Conservation (phyloP, 495 filamentous ascomycete species). For the Penicillium alfredii region DNA sequence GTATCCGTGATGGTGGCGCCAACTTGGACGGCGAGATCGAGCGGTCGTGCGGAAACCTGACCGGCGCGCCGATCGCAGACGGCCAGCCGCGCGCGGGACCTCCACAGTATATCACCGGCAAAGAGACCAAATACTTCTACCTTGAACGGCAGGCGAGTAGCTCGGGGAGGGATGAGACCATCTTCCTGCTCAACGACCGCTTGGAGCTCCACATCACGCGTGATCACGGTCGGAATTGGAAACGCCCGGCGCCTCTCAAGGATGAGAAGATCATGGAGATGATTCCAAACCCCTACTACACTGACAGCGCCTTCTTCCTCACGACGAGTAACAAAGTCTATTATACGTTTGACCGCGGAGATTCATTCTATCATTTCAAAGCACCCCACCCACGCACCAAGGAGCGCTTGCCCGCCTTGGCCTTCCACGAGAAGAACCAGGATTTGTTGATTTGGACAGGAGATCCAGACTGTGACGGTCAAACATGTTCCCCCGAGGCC, state of each 20-base stretch:
- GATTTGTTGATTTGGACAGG: slow-evolving; percentile 93
- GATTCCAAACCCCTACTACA: slow-evolving; percentile 68
- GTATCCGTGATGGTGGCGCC: slow-evolving; percentile 52
- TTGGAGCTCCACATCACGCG: slow-evolving; percentile 62
- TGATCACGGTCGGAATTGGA: slow-evolving; percentile 85
- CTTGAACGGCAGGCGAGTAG: slow-evolving; percentile 71
- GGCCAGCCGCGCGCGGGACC: slow-evolving; percentile 55
- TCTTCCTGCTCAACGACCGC: slow-evolving; percentile 68
- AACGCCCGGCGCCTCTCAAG: slow-evolving; percentile 46
- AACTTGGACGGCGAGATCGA: slow-evolving; percentile 41
- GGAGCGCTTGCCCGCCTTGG: slow-evolving; percentile 45
- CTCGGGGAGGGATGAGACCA: slow-evolving; percentile 65
- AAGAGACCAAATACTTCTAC: slow-evolving; percentile 63
- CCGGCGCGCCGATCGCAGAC: slow-evolving; percentile 41
- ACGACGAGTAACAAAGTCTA: slow-evolving; percentile 61
- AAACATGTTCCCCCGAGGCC: slow-evolving; percentile 61
- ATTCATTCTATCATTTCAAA: slow-evolving; percentile 60
- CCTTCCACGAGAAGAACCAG: slow-evolving; percentile 73
- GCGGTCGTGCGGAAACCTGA: slow-evolving; percentile 46
- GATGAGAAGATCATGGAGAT: slow-evolving; percentile 60
- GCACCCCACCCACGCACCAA: slow-evolving; percentile 41
- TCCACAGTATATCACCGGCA: slow-evolving; percentile 49
- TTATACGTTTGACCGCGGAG: slow-evolving; percentile 72
- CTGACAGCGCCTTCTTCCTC: slow-evolving; percentile 79
- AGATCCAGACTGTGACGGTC: slow-evolving; percentile 47